A percentile compares a stretch with the other conserved stretches of the same genome.
phyloP scores from a whole-genome alignment of 257 asterid species.

The Forsythia suspensa region DNA sequence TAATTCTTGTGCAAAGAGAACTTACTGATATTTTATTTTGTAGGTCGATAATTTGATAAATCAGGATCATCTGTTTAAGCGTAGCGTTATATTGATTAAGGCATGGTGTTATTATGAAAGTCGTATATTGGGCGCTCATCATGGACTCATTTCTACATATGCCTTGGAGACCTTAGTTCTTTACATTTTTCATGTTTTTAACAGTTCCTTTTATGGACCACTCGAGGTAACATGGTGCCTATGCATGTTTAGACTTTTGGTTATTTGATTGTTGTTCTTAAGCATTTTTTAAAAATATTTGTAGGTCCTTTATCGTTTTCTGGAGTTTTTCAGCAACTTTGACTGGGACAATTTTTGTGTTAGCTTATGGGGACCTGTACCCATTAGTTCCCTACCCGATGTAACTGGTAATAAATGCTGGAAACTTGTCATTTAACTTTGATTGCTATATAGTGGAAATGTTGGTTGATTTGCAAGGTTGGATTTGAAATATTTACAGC shows the following conservation, averaged over 20 bases:
- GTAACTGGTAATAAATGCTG: constrained; percentile 59
- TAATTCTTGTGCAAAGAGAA: constrained; percentile 13
- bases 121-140: constrained; percentile 87
- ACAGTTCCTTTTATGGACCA: constrained; percentile 50
- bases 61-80: constrained; percentile 80
- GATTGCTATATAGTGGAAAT: neutral
- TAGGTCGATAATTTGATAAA: constrained; percentile 77
- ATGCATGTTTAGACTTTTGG: neutral
- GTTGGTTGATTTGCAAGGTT: neutral
- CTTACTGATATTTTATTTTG: constrained; percentile 22
- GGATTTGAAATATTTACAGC: constrained; percentile 43
- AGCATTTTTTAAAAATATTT: neutral
- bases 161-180: constrained; percentile 76
- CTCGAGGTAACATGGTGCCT: constrained; percentile 37
- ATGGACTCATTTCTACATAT: constrained; percentile 88
- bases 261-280: neutral
- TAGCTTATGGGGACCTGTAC: constrained; percentile 97
- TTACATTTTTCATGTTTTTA: constrained; percentile 55
- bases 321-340: constrained; percentile 92
- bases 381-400: constrained; percentile 77
- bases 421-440: neutral
- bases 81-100: constrained; percentile 83
- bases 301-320: constrained; percentile 86
- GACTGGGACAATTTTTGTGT: constrained; percentile 94
- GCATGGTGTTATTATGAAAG: constrained; percentile 98